Conservation (phyloP, 2,329 filamentous ascomycete genomes). For the Ceratocystis cacaofunesta region DNA sequence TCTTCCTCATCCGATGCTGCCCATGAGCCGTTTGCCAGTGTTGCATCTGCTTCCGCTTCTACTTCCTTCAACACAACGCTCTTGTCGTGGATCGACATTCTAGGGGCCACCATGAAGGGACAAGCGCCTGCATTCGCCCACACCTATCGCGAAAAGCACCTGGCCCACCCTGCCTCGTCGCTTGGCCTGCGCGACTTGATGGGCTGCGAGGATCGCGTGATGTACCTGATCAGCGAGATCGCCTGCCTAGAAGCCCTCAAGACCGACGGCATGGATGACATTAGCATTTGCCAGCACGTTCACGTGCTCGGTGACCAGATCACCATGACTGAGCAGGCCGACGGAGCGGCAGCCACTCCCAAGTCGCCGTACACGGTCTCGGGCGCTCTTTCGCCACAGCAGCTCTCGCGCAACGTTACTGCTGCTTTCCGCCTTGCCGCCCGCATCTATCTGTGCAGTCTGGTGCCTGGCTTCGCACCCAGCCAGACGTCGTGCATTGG, state of each 20-base stretch:
- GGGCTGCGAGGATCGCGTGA: constrained; percentile 93
- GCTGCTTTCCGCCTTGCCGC: constrained; percentile 81
- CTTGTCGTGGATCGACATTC: constrained; percentile 90
- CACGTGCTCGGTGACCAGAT: constrained; percentile 78
- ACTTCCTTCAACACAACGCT: constrained; percentile 92
- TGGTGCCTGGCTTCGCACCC: constrained; percentile 77
- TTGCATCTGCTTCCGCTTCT: constrained; percentile 26
- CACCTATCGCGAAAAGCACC: constrained; percentile 88
- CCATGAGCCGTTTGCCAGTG: neutral
- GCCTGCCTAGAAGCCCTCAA: constrained; percentile 88
- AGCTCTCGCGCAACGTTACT: constrained; percentile 79
- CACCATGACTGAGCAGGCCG: constrained; percentile 57
- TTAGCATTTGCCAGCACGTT: constrained; percentile 77
- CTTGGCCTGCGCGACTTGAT: constrained; percentile 79
- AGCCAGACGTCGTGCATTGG: constrained; percentile 57
- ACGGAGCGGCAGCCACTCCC: constrained; percentile 31
- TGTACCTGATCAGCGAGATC: constrained; percentile 97
- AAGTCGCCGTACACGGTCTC: constrained; percentile 41
- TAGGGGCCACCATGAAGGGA: constrained; percentile 84
- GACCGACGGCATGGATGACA: constrained; percentile 66
- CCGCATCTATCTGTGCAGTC: constrained; percentile 89
- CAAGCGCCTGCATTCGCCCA: constrained; percentile 77
- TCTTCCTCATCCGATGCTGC: neutral
- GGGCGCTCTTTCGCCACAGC: constrained; percentile 64
- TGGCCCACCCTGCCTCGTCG: constrained; percentile 46